Evolutionary conservation across 192 early-diverging fungal species (phyloP).

Genomic region (Backusella sp.): DNA sequence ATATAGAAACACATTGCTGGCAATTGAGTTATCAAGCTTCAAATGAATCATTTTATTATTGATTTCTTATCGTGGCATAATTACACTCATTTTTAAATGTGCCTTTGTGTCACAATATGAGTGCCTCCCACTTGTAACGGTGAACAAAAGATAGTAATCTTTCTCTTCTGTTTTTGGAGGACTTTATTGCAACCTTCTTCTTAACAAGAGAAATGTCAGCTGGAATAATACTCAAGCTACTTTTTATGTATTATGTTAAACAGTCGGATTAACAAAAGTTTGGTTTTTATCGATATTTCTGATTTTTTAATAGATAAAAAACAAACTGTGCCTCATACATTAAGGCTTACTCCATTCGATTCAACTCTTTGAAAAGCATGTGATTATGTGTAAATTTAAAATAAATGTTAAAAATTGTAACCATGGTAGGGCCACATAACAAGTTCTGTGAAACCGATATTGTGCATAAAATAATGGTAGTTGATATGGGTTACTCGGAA

Average conservation of each 20-base stretch:
- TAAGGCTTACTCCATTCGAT: not conserved
- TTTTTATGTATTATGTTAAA: not conserved
- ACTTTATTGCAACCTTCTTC: not conserved
- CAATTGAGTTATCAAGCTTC: not conserved
- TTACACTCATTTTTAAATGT: not conserved
- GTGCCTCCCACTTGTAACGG: not conserved
- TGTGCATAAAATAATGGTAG: not conserved
- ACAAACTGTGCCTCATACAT: not conserved
- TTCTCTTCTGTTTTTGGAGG: not conserved
- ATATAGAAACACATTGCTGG: not conserved
- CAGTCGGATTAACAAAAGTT: not conserved
- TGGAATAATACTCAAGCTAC: not conserved
- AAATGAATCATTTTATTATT: not conserved
- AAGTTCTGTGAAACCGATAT: not conserved
- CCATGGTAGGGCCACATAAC: not conserved
- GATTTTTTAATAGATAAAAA: not conserved
- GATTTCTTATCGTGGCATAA: not conserved
- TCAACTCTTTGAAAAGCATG: not conserved
- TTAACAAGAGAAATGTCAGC: not conserved
- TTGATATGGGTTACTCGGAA: not conserved
- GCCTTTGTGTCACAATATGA: not conserved
- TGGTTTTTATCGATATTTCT: not conserved
- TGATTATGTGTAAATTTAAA: slow-evolving; percentile 1
- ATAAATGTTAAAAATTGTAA: slow-evolving; percentile 4
- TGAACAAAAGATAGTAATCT: not conserved